Percentiles rank a stretch among this genome's conserved stretches.
phyloP scores from a whole-genome alignment of 805 yeast species.

The Kodamaea nitidulidarum region DNA sequence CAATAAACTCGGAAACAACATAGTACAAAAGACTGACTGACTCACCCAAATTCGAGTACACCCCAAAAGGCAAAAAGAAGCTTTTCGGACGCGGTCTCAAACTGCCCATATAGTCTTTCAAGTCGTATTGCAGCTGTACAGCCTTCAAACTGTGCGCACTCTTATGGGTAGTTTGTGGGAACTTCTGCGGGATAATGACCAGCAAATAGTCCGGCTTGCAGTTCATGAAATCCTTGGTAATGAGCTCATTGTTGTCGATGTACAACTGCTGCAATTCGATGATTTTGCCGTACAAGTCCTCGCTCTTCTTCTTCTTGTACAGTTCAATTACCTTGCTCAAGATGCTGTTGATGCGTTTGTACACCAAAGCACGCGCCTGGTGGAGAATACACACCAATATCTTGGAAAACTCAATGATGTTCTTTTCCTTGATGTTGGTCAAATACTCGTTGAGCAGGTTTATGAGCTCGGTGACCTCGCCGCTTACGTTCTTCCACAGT shows the following conservation, averaged over 20 bases:
- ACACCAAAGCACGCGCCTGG: constrained; percentile 26
- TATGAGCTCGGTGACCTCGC: constrained; percentile 25
- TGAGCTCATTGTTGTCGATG: constrained; percentile 21
- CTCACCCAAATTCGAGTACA: constrained; percentile 32
- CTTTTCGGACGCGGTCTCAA: constrained; percentile 22
- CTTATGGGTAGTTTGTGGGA: constrained; percentile 30
- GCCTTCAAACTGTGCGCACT: constrained; percentile 13
- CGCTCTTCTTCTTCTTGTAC: constrained; percentile 16
- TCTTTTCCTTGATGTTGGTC: constrained; percentile 12
- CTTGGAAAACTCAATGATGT: constrained; percentile 15
- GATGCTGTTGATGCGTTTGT: constrained; percentile 29
- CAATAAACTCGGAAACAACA: constrained; percentile 31
- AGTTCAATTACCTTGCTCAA: constrained; percentile 21
- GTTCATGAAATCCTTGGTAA: constrained; percentile 22
- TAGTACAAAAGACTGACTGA: constrained; percentile 27
- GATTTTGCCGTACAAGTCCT: constrained; percentile 19
- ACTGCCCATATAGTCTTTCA: constrained; percentile 11
- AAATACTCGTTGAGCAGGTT: constrained; percentile 9
- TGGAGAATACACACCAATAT: constrained; percentile 26
- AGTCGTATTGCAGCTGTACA: constrained; percentile 9
- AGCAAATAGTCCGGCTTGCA: constrained; percentile 25
- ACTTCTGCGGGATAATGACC: constrained; percentile 25
- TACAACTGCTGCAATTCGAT: constrained; percentile 26
- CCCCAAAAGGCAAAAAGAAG: constrained; percentile 37
- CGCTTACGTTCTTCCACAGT: constrained; percentile 34